These are phyloP conservation scores for Cardamine resedifolia DNA, from an alignment of 345 rosid genomes.

Conservation along the genomic window DNA sequence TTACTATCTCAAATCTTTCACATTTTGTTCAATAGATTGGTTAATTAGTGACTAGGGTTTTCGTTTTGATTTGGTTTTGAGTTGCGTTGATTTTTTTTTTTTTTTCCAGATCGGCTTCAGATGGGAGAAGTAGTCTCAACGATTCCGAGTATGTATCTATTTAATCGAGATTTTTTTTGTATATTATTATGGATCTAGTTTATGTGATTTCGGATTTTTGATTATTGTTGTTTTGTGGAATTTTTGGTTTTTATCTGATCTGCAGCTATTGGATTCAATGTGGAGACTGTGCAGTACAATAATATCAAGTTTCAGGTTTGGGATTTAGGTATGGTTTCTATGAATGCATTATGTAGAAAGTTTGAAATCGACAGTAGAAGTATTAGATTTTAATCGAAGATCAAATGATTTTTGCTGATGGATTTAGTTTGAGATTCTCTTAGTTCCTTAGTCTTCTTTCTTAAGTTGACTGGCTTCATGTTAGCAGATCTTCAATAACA, in stretches of 20 bases:
- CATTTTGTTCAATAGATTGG: not conserved
- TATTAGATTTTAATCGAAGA: not conserved
- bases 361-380: not conserved
- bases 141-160: constrained; percentile 71
- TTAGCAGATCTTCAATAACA: not conserved
- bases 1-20: not conserved
- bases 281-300: constrained; percentile 91
- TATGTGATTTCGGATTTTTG: constrained; percentile 17
- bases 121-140: constrained; percentile 99
- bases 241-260: constrained; percentile 11
- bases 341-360: not conserved
- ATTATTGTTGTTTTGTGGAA: not conserved
- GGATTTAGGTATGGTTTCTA: constrained; percentile 60
- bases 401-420: not conserved
- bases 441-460: not conserved
- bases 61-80: constrained; percentile 18
- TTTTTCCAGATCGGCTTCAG: constrained; percentile 81
- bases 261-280: constrained; percentile 97
- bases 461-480: not conserved
- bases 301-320: constrained; percentile 95
- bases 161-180: not conserved
- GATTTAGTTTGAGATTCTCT: not conserved
- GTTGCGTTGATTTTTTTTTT: constrained; percentile 7
- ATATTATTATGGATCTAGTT: constrained; percentile 12
- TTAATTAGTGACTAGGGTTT: constrained; percentile 9